Evolutionary conservation across 1,284 basidiomycete species (phyloP).

Genomic region (Porodaedalea pini): DNA sequence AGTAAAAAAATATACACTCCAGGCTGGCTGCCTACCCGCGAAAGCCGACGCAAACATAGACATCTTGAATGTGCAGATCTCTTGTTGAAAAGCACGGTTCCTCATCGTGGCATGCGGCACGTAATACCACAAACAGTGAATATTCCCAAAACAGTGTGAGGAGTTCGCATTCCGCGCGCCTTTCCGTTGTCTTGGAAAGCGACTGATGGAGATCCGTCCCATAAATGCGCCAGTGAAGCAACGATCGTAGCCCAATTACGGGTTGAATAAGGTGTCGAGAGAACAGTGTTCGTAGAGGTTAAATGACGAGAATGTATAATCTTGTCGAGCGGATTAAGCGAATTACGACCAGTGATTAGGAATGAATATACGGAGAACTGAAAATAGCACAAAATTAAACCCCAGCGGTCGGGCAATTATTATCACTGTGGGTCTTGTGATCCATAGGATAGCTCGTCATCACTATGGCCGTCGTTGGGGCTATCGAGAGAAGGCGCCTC

Average conservation of each 20-base stretch:
- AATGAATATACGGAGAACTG: conserved; percentile 4
- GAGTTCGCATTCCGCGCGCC: neutral
- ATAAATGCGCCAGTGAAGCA: neutral
- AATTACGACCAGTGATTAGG: neutral
- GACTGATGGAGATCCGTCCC: neutral
- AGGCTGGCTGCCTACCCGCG: neutral
- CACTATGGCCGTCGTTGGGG: conserved; percentile 31
- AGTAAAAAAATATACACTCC: neutral
- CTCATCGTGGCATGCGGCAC: conserved; percentile 2
- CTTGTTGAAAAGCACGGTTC: neutral
- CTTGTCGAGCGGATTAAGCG: neutral
- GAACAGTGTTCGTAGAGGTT: neutral
- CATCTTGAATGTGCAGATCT: neutral
- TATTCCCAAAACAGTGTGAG: neutral
- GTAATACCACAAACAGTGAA: neutral
- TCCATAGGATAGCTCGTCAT: conserved; percentile 34
- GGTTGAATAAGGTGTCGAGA: neutral
- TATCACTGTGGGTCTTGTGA: conserved; percentile 36
- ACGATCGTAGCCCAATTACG: neutral
- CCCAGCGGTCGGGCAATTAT: conserved; percentile 22
- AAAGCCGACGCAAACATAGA: neutral
- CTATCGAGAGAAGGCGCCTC: conserved; percentile 27
- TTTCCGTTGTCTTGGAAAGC: neutral
- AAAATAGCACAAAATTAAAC: conserved; percentile 8
- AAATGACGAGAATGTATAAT: neutral